These are phyloP conservation scores for Calonectria pseudoturangicola DNA, from an alignment of 2,329 filamentous ascomycete genomes.

Conservation along the genomic window DNA sequence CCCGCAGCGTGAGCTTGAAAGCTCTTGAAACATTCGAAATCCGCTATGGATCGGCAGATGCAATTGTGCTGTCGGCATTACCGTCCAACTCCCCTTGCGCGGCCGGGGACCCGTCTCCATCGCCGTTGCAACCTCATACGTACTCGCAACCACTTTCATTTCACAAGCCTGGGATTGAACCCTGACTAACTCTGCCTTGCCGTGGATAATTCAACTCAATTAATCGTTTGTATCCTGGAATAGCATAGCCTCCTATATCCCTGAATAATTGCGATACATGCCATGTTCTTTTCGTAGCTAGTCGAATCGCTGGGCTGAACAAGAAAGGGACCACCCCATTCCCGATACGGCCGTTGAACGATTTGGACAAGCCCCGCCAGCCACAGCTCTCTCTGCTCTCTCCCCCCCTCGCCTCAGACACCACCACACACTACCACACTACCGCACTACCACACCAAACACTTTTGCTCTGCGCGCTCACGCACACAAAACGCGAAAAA, in stretches of 20 bases:
- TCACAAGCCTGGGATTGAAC: slow-evolving; percentile 15
- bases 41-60: slow-evolving; percentile 30
- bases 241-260: slow-evolving; percentile 23
- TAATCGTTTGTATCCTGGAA: slow-evolving; percentile 23
- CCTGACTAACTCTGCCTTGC: slow-evolving; percentile 12
- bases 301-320: background rate
- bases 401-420: background rate
- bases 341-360: slow-evolving; percentile 21
- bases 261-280: background rate
- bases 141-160: slow-evolving; percentile 32
- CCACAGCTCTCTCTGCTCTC: background rate
- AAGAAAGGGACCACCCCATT: background rate
- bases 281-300: background rate
- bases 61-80: slow-evolving; percentile 30
- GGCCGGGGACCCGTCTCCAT: slow-evolving; percentile 4
- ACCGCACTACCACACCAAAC: slow-evolving; percentile 10
- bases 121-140: slow-evolving; percentile 25
- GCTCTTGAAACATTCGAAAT: slow-evolving; percentile 18
- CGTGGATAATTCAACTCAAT: slow-evolving; percentile 19
- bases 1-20: background rate
- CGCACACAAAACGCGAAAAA: slow-evolving; percentile 23
- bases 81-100: slow-evolving; percentile 10
- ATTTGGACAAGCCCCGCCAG: slow-evolving; percentile 7
- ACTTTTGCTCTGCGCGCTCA: background rate
- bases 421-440: slow-evolving; percentile 1